Percentiles rank a stretch among this genome's conserved stretches.
phyloP scores from a whole-genome alignment of 2,329 filamentous ascomycete genomes.

The Arthrobotrys musiformis region DNA sequence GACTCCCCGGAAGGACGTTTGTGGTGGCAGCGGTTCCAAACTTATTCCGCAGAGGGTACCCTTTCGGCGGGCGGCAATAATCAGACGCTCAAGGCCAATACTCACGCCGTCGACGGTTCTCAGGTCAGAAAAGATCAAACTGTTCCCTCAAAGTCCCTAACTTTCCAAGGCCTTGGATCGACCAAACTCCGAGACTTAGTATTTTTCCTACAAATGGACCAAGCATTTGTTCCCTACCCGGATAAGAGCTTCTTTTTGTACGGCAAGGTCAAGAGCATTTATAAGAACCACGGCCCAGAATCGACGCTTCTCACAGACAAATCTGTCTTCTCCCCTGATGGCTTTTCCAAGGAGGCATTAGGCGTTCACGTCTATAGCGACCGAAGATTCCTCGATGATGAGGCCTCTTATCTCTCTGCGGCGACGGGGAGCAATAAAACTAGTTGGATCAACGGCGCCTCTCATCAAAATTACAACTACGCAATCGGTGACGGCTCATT shows the following conservation, averaged over 20 bases:
- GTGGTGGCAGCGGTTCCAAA: slow-evolving; percentile 17
- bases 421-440: slow-evolving; percentile 36
- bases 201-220: slow-evolving; percentile 27
- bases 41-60: slow-evolving; percentile 27
- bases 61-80: slow-evolving; percentile 42
- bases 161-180: background rate
- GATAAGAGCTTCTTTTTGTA: slow-evolving; percentile 48
- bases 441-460: slow-evolving; percentile 37
- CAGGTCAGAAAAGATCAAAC: background rate
- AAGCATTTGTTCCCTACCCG: slow-evolving; percentile 19
- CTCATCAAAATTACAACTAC: slow-evolving; percentile 35
- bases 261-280: slow-evolving; percentile 34
- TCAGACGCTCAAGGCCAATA: slow-evolving; percentile 33
- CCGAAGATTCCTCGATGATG: slow-evolving; percentile 31
- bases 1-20: background rate
- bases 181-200: background rate
- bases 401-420: slow-evolving; percentile 39
- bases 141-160: background rate
- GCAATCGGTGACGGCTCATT: slow-evolving; percentile 21
- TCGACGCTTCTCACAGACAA: slow-evolving; percentile 48
- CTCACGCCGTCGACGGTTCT: slow-evolving; percentile 7
- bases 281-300: slow-evolving; percentile 28
- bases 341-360: slow-evolving; percentile 4
- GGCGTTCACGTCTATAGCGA: slow-evolving; percentile 18
- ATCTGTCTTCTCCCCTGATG: slow-evolving; percentile 22